phyloP scores from a whole-genome alignment of 2,329 filamentous ascomycete species.

The Paracorniculantispora psalliotae region DNA sequence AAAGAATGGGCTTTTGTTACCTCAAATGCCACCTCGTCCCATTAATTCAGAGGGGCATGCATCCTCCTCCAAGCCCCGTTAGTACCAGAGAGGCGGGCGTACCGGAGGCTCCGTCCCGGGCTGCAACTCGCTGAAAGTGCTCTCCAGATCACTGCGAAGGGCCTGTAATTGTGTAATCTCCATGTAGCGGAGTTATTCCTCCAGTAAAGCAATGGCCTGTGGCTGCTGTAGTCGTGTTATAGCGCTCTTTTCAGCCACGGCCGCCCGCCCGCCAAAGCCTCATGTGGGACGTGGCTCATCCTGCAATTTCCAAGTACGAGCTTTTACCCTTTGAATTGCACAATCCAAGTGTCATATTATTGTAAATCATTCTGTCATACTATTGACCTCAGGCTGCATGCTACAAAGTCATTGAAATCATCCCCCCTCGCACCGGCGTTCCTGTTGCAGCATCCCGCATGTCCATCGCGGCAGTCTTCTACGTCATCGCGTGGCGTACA shows the following conservation, averaged over 20 bases:
- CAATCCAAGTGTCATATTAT: not conserved
- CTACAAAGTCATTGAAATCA: not conserved
- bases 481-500: slow-evolving; percentile 7
- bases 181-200: too few species aligned
- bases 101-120: too few species aligned
- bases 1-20: slow-evolving; percentile 2
- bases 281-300: slow-evolving; percentile 12
- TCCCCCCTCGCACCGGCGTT: not conserved
- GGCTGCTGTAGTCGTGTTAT: not conserved
- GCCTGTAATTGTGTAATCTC: not conserved
- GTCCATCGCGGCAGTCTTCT: not conserved
- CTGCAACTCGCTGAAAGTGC: not conserved
- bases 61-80: too few species aligned
- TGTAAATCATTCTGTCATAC: not conserved
- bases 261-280: not conserved
- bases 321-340: not conserved
- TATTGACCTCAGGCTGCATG: not conserved
- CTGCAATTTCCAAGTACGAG: slow-evolving; percentile 10
- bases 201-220: not conserved
- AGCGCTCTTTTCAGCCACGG: not conserved
- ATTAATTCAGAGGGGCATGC: not conserved
- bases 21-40: not conserved
- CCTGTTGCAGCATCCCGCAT: not conserved
- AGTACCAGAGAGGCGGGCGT: too few species aligned
- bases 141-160: not conserved